A percentile compares a stretch with the other conserved stretches of the same genome.
These are phyloP conservation scores for Trichoderma arundinaceum DNA, from an alignment of 2,329 filamentous ascomycete species.

Conservation along the genomic window DNA sequence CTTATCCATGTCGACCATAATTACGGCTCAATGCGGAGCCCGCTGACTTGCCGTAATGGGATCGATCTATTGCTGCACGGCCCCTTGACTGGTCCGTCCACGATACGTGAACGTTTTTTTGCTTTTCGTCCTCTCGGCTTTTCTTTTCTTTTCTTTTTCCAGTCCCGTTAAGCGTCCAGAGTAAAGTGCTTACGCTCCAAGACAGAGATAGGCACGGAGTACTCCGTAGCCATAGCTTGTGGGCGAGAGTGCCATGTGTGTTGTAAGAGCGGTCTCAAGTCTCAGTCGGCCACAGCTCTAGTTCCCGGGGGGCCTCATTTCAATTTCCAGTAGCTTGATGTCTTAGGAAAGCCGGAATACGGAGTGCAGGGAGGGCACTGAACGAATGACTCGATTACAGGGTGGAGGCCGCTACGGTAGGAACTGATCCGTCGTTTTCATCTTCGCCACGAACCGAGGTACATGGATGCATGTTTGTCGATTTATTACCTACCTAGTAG, in stretches of 20 bases:
- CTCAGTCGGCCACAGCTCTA: conserved; percentile 12
- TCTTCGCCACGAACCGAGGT: conserved; percentile 6
- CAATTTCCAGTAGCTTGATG: conserved; percentile 14
- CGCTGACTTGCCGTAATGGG: conserved; percentile 29
- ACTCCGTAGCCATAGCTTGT: background rate
- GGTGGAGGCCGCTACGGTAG: conserved; percentile 12
- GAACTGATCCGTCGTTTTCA: conserved; percentile 8
- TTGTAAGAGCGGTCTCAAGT: background rate
- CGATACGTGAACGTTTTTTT: background rate
- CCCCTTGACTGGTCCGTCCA: conserved; percentile 17
- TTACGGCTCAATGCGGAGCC: conserved; percentile 29
- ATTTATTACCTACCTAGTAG: background rate
- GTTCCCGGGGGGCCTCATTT: conserved; percentile 12
- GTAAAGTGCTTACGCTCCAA: background rate
- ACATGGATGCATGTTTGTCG: background rate
- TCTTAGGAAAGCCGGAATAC: background rate
- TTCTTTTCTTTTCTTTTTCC: background rate
- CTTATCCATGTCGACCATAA: conserved; percentile 20
- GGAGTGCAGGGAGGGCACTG: conserved; percentile 11
- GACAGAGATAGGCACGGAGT: background rate
- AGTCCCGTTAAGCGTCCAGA: background rate
- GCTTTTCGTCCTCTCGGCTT: background rate
- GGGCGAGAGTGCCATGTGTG: background rate
- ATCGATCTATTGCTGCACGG: conserved; percentile 30
- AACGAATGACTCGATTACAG: conserved; percentile 22